Evolutionary conservation across 2,329 filamentous ascomycete species (phyloP).

Genomic region (Microcyclospora pomicola): DNA sequence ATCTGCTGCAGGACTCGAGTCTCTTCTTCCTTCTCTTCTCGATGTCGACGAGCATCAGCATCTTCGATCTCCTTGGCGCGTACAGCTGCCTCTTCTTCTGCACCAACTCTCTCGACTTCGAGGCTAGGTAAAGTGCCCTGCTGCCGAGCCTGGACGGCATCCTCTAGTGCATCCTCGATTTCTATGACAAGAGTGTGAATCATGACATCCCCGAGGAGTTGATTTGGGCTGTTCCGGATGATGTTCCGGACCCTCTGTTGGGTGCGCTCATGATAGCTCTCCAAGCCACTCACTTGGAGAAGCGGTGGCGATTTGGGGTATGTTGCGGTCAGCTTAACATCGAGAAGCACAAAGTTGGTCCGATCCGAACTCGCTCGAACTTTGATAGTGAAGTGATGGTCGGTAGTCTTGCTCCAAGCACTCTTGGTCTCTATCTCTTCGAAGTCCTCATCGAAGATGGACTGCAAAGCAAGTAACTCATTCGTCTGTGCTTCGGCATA

Average conservation of each 20-base stretch:
- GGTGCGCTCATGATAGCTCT: slow-evolving; percentile 54
- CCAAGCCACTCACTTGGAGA: slow-evolving; percentile 51
- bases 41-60: slow-evolving; percentile 25
- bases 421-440: slow-evolving; percentile 54
- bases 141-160: slow-evolving; percentile 65
- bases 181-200: slow-evolving; percentile 47
- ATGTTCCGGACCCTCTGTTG: slow-evolving; percentile 57
- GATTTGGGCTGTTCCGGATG: slow-evolving; percentile 54
- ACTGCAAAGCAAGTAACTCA: slow-evolving; percentile 70
- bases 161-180: slow-evolving; percentile 62
- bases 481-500: slow-evolving; percentile 79
- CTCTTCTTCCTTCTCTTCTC: slow-evolving; percentile 40
- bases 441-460: slow-evolving; percentile 86
- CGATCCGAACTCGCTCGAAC: slow-evolving; percentile 61
- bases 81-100: slow-evolving; percentile 57
- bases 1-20: slow-evolving; percentile 56
- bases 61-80: slow-evolving; percentile 36
- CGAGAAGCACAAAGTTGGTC: slow-evolving; percentile 56
- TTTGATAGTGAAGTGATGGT: slow-evolving; percentile 68
- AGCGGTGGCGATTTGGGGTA: slow-evolving; percentile 77
- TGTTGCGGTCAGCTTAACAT: slow-evolving; percentile 71
- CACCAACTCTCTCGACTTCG: slow-evolving; percentile 73
- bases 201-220: slow-evolving; percentile 49
- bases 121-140: slow-evolving; percentile 67
- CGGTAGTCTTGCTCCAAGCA: slow-evolving; percentile 77